Conservation (phyloP, 345 rosid genomes). For the Aquilaria yunnanensis region DNA sequence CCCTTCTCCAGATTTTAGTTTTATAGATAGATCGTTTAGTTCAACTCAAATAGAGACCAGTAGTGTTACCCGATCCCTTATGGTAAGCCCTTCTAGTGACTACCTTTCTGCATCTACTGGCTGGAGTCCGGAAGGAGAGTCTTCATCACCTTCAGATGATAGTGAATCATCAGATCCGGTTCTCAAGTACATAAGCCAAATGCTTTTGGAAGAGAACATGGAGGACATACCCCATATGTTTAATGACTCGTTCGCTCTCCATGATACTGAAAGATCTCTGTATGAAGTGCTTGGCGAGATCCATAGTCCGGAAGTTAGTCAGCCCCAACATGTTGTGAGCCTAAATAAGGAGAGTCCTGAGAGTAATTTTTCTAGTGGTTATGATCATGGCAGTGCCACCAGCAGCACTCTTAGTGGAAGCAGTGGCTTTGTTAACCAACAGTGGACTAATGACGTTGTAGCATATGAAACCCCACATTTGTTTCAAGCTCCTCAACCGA, state of each 20-base stretch:
- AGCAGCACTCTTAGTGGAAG: constrained; percentile 7
- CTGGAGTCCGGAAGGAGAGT: constrained; percentile 31
- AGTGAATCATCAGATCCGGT: constrained; percentile 39
- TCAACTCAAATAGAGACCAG: constrained; percentile 15
- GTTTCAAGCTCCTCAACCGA: constrained; percentile 11
- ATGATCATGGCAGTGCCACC: constrained; percentile 17
- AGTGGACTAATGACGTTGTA: constrained; percentile 11
- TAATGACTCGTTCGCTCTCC: constrained; percentile 44
- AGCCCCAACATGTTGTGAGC: constrained; percentile 16
- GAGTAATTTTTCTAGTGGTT: constrained; percentile 20
- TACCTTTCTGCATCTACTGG: constrained; percentile 14
- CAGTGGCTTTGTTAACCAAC: constrained; percentile 2
- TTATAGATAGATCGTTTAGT: constrained; percentile 15
- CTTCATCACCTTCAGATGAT: constrained; percentile 35
- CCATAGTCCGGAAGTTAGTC: constrained; percentile 13
- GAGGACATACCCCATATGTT: constrained; percentile 48
- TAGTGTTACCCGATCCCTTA: constrained; percentile 11
- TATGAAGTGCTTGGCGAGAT: constrained; percentile 38
- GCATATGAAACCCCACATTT: not conserved
- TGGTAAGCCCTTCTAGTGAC: constrained; percentile 18
- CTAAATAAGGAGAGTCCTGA: constrained; percentile 24
- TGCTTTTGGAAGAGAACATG: constrained; percentile 63
- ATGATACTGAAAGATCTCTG: constrained; percentile 53
- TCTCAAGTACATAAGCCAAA: constrained; percentile 47
- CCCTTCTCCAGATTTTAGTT: constrained; percentile 11